phyloP scores from a whole-genome alignment of 192 early-diverging fungal species.

The Backusella mclennaniae region DNA sequence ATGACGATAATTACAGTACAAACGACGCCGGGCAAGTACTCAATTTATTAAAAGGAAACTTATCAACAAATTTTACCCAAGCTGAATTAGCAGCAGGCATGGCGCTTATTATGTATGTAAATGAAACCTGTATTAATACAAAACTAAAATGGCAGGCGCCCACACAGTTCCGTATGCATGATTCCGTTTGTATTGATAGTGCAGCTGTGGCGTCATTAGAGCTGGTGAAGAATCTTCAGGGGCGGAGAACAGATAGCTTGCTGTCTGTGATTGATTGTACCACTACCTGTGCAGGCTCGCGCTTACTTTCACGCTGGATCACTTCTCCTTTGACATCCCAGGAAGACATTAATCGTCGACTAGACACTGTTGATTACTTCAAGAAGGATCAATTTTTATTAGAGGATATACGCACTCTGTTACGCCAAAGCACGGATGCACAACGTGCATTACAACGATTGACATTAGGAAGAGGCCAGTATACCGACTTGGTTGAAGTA shows the following conservation, averaged over 20 bases:
- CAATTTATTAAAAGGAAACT: background rate
- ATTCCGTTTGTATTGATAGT: slow-evolving; percentile 76
- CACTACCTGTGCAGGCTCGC: slow-evolving; percentile 72
- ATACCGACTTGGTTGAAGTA: slow-evolving; percentile 61
- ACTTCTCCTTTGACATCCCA: slow-evolving; percentile 65
- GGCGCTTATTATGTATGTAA: slow-evolving; percentile 71
- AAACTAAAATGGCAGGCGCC: slow-evolving; percentile 65
- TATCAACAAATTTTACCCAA: background rate
- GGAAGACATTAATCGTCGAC: slow-evolving; percentile 62
- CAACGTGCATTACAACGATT: slow-evolving; percentile 70
- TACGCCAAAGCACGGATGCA: slow-evolving; percentile 62
- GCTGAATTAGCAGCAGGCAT: slow-evolving; percentile 36
- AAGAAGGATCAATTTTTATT: slow-evolving; percentile 51
- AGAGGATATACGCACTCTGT: slow-evolving; percentile 42
- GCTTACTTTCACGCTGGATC: slow-evolving; percentile 72
- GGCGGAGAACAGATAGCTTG: slow-evolving; percentile 59
- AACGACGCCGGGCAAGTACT: background rate
- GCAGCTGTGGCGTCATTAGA: slow-evolving; percentile 79
- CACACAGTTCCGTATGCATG: slow-evolving; percentile 47
- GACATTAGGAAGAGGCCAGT: slow-evolving; percentile 63
- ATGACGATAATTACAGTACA: background rate
- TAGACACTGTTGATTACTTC: slow-evolving; percentile 79
- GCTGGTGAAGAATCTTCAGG: slow-evolving; percentile 56
- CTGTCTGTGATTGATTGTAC: slow-evolving; percentile 74
- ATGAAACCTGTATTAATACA: slow-evolving; percentile 65